Conservation (phyloP, 352 stramenopile species). For the Lagenidium giganteum region DNA sequence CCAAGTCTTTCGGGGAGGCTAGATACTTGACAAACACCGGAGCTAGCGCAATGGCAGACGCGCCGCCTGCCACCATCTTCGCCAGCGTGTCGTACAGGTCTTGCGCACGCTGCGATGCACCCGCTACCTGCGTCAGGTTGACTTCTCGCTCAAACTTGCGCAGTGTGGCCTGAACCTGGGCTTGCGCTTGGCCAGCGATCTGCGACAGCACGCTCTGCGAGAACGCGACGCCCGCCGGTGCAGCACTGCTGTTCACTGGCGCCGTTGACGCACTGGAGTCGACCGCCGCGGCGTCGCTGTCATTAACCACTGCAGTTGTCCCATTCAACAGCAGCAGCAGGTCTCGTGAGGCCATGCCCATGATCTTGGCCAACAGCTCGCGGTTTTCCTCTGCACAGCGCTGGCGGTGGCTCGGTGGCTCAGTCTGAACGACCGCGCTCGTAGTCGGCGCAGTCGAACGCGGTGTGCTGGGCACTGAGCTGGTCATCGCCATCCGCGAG, state of each 20-base stretch:
- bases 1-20: conserved; percentile 28
- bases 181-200: conserved; percentile 26
- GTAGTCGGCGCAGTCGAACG: no score
- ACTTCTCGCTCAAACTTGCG: conserved; percentile 25
- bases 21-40: conserved; percentile 55
- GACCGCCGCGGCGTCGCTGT: background rate
- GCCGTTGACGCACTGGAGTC: background rate
- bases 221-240: conserved; percentile 23
- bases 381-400: conserved; percentile 48
- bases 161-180: conserved; percentile 32
- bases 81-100: conserved; percentile 52
- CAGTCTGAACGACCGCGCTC: background rate
- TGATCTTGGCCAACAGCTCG: conserved; percentile 30
- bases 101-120: conserved; percentile 27
- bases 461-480: background rate
- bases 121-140: conserved; percentile 23
- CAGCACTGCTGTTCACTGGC: background rate
- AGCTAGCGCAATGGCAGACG: conserved; percentile 29
- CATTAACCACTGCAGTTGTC: background rate
- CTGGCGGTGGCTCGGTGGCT: no score
- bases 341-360: conserved; percentile 23
- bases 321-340: conserved; percentile 15
- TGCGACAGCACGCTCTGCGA: conserved; percentile 65
- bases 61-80: conserved; percentile 41
- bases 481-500: conserved; percentile 15